Percentiles rank a stretch among this genome's conserved stretches.
These are phyloP conservation scores for Pseudogymnoascus verrucosus DNA, from an alignment of 2,329 filamentous ascomycete genomes.

Conservation along the genomic window DNA sequence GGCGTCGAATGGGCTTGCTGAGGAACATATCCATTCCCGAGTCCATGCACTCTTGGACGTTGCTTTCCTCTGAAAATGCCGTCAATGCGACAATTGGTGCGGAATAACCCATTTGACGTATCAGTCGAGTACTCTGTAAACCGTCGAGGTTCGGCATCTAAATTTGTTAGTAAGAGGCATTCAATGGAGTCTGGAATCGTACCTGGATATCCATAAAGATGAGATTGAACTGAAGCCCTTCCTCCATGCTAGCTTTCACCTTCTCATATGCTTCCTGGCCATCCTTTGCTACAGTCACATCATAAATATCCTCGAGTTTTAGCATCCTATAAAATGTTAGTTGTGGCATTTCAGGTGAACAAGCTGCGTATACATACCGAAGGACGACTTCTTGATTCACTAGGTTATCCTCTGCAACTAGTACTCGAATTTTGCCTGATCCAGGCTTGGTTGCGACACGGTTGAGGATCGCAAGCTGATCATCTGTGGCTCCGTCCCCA, in stretches of 20 bases:
- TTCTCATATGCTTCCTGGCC: constrained; percentile 81
- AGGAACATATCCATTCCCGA: constrained; percentile 91
- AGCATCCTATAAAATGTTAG: constrained; percentile 56
- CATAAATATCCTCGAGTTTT: constrained; percentile 72
- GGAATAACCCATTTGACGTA: constrained; percentile 77
- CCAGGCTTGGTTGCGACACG: constrained; percentile 53
- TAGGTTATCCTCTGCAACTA: constrained; percentile 77
- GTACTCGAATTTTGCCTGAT: constrained; percentile 60
- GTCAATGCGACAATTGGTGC: constrained; percentile 86
- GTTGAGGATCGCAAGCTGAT: constrained; percentile 58
- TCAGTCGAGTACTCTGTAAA: constrained; percentile 75
- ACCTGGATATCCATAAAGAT: constrained; percentile 88
- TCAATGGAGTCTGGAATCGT: constrained; percentile 8
- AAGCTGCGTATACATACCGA: constrained; percentile 29
- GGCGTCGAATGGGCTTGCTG: constrained; percentile 67
- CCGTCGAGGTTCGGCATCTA: constrained; percentile 91
- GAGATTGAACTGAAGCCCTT: constrained; percentile 65
- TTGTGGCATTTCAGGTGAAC: constrained; percentile 38
- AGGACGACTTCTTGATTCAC: constrained; percentile 55
- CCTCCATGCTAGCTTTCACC: constrained; percentile 74
- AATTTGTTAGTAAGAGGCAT: constrained; percentile 9
- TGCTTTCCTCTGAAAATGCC: constrained; percentile 84
- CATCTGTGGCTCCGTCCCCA: constrained; percentile 33
- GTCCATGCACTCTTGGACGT: constrained; percentile 77
- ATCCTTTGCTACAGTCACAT: constrained; percentile 81